Evolutionary conservation across 306 rosid species (phyloP).

Genomic region (Vigna trinervia): DNA sequence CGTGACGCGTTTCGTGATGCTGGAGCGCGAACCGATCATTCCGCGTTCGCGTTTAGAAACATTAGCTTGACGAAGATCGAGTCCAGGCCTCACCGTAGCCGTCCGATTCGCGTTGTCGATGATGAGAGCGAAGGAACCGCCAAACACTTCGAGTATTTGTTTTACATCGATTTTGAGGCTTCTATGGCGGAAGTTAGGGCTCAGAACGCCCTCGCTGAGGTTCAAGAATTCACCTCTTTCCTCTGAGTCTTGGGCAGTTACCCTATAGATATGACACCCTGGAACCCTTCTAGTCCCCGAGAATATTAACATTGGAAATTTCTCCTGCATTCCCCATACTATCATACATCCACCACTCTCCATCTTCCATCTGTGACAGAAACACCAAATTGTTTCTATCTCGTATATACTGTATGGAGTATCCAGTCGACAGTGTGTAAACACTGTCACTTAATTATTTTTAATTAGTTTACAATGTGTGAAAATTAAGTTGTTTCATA

Average conservation of each 20-base stretch:
- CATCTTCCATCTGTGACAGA: constrained; percentile 6
- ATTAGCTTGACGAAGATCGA: constrained; percentile 95
- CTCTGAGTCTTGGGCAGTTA: constrained; percentile 89
- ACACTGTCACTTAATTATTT: constrained; percentile 3
- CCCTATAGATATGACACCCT: constrained; percentile 98
- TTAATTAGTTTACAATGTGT: not conserved
- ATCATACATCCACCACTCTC: not conserved
- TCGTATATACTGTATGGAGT: not conserved
- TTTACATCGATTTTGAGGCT: constrained; percentile 93
- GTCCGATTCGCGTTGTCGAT: constrained; percentile 82
- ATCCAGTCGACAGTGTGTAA: not conserved
- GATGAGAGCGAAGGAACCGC: constrained; percentile 89
- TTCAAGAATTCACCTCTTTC: constrained; percentile 95
- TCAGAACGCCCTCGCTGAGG: constrained; percentile 92
- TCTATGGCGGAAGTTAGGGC: constrained; percentile 96
- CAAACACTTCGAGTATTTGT: constrained; percentile 88
- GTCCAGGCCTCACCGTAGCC: constrained; percentile 85
- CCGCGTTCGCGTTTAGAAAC: constrained; percentile 92
- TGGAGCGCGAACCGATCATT: constrained; percentile 90
- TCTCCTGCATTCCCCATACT: not conserved
- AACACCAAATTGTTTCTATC: constrained; percentile 2
- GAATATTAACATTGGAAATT: not conserved
- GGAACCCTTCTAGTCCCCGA: constrained; percentile 61
- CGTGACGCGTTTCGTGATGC: constrained; percentile 93
- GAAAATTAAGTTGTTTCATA: not conserved